Evolutionary conservation across 768 basidiomycete genomes (phyloP).

Genomic region (Phlebiopsis gigantea): DNA sequence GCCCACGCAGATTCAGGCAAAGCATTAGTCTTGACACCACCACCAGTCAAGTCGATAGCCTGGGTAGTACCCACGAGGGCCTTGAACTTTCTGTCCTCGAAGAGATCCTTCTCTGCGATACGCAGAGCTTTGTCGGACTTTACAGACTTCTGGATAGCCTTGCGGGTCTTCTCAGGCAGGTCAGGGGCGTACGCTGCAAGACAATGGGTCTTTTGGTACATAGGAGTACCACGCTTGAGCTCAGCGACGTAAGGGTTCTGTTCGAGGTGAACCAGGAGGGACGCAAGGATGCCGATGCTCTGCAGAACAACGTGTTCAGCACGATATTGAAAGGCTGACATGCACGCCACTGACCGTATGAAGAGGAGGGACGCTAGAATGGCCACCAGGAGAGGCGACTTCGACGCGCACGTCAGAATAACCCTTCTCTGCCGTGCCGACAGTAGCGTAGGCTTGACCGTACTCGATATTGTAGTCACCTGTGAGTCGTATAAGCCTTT

Average conservation of each 20-base stretch:
- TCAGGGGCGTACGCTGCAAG: constrained; percentile 36
- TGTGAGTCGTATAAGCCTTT: not conserved
- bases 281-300: constrained; percentile 49
- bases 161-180: constrained; percentile 26
- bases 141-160: constrained; percentile 22
- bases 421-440: constrained; percentile 36
- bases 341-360: constrained; percentile 40
- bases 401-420: constrained; percentile 37
- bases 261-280: constrained; percentile 43
- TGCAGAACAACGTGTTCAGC: constrained; percentile 13
- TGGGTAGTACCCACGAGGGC: constrained; percentile 34
- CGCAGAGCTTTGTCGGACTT: constrained; percentile 28
- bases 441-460: constrained; percentile 28
- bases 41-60: constrained; percentile 39
- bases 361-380: constrained; percentile 45
- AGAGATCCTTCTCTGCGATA: constrained; percentile 28
- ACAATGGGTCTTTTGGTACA: constrained; percentile 36
- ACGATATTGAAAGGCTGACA: not conserved
- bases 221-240: constrained; percentile 26
- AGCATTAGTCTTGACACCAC: constrained; percentile 39
- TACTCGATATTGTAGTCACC: constrained; percentile 22
- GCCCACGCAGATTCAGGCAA: constrained; percentile 33
- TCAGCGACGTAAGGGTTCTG: constrained; percentile 33
- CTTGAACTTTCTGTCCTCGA: constrained; percentile 22
- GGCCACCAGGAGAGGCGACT: constrained; percentile 45